Base-by-base conservation (phyloP, 331 rosid species). In the Malus hybrid region DNA sequence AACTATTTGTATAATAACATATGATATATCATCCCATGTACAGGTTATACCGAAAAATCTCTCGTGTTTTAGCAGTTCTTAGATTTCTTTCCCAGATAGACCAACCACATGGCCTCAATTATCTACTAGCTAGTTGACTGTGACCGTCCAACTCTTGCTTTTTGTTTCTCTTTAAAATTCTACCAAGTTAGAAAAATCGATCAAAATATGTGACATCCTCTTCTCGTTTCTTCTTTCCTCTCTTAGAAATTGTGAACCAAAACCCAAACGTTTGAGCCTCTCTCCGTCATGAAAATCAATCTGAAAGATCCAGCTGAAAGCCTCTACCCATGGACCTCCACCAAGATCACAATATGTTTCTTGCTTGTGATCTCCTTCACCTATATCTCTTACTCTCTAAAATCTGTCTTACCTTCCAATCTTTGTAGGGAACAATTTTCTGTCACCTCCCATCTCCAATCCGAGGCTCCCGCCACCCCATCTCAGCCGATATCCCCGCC, bases 281-380 rank as follows among this genome's bases (percentile, higher is more conserved):
- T 13, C 34, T 60, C 16, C 65, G 46, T 62, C 46, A 86, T 84
- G 90, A 87, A 82, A 80, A 76, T 9, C 86, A 75, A 48, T 39
- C 72, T 26, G 76, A 86, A 86, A 84, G 87, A 86, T 78, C 70
- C 80, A 66, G 89, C 80, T 70, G 90, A 90, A 10, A 81, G 74
- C 46, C 24, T 84, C 2, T 18, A 77, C 67, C 33, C 77, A 57
- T 75, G 85, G 82, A 77, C 79, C 10, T 80, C 82, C 33, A 78
- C 85, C 18, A 90, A 85, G 86, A 75, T 85, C 6, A 80, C 75
- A 57, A 71, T 80, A 26, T 71, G 86, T 63, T 77, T 87, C 61
- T 80, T 90, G 86, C 78, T 88, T 86, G 57, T 88, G 53, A 61
- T 88, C 81, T 75, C 88, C 24, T 26, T 86, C 80, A 32, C 83